Percentiles rank a stretch among this genome's conserved stretches.
Evolutionary conservation across 805 yeast species (phyloP).

Genomic region (Wickerhamomyces sydowiorum): DNA sequence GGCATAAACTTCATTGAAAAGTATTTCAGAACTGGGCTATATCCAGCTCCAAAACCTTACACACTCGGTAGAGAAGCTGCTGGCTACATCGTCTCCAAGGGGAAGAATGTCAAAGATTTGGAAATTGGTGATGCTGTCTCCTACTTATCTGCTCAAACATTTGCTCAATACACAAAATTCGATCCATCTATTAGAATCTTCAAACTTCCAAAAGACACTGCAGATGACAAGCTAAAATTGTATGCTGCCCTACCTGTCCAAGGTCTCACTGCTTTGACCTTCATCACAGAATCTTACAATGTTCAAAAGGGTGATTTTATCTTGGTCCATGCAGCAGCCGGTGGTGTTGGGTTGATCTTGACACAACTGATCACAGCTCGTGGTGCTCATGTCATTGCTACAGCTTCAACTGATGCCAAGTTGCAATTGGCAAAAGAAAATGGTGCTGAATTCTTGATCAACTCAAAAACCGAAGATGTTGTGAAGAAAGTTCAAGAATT

Average conservation of each 20-base stretch:
- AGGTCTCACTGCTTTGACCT: conserved; percentile 75
- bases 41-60: conserved; percentile 56
- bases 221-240: conserved; percentile 44
- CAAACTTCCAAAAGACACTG: conserved; percentile 42
- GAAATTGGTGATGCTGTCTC: conserved; percentile 69
- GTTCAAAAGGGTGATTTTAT: conserved; percentile 67
- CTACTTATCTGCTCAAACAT: conserved; percentile 45
- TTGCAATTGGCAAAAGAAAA: conserved; percentile 53
- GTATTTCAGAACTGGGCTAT: conserved; percentile 76
- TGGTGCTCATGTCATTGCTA: conserved; percentile 82
- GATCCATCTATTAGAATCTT: conserved; percentile 29
- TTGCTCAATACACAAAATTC: conserved; percentile 68
- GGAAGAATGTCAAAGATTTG: conserved; percentile 47
- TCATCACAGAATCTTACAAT: conserved; percentile 58
- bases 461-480: conserved; percentile 48
- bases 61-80: conserved; percentile 70
- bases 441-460: conserved; percentile 76
- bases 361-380: conserved; percentile 53
- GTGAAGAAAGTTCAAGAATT: conserved; percentile 48
- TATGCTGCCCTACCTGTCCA: conserved; percentile 63
- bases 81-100: conserved; percentile 64
- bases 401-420: conserved; percentile 76
- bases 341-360: conserved; percentile 80
- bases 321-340: conserved; percentile 90
- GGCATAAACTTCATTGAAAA: conserved; percentile 83